Evolutionary conservation across 169 alveolate genomes (phyloP).

Genomic region (Plasmodium malariae): DNA sequence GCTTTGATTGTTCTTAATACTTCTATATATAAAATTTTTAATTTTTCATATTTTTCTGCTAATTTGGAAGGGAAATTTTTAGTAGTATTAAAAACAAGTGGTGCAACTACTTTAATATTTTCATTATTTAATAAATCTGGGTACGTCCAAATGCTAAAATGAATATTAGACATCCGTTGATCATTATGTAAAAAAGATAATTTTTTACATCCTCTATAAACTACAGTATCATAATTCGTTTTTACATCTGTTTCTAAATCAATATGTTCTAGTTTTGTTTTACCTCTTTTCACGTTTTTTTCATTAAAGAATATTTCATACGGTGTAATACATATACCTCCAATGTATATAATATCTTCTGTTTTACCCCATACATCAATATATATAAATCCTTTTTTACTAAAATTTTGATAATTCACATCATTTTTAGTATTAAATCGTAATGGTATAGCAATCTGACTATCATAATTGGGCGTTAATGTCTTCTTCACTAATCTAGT

Average conservation of each 20-base stretch:
- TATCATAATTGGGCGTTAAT: slow-evolving; percentile 80
- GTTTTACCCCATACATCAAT: slow-evolving; percentile 85
- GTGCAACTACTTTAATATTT: slow-evolving; percentile 1
- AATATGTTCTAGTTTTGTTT: slow-evolving; percentile 52
- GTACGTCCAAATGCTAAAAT: slow-evolving; percentile 68
- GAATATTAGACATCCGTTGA: slow-evolving; percentile 54
- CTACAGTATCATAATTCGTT: slow-evolving; percentile 54
- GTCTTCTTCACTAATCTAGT: slow-evolving; percentile 78
- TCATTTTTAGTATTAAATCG: slow-evolving; percentile 64
- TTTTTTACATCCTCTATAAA: slow-evolving; percentile 64
- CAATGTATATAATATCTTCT: slow-evolving; percentile 78
- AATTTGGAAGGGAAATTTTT: slow-evolving; percentile 50
- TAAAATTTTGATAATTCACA: slow-evolving; percentile 54
- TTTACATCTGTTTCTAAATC: slow-evolving; percentile 72
- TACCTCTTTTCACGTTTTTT: slow-evolving; percentile 71
- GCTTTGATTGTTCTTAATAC: slow-evolving; percentile 54
- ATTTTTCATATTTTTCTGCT: slow-evolving; percentile 63
- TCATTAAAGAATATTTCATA: slow-evolving; percentile 82
- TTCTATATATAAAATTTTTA: slow-evolving; percentile 36
- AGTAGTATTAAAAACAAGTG: slow-evolving; percentile 33
- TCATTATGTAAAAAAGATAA: slow-evolving; percentile 52
- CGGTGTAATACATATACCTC: slow-evolving; percentile 77
- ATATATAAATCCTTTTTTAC: slow-evolving; percentile 78
- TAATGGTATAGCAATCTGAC: slow-evolving; percentile 80
- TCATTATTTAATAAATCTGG: slow-evolving; percentile 46